phyloP scores from a whole-genome alignment of 169 alveolate genomes.

The Plasmodium cynomolgi region DNA sequence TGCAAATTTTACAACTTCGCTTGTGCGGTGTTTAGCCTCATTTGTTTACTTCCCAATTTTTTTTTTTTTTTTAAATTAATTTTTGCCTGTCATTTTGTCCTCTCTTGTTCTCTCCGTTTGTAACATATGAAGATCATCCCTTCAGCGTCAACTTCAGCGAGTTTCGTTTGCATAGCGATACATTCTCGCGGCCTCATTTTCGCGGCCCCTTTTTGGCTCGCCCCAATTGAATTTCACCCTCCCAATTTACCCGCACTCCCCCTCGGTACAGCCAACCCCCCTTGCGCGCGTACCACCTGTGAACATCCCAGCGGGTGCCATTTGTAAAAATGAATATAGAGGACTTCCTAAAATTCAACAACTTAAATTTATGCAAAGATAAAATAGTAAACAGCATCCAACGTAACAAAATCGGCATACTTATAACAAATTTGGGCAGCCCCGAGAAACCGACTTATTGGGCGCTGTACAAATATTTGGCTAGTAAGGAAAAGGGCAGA shows the following conservation, averaged over 20 bases:
- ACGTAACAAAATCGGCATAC: conserved; percentile 62
- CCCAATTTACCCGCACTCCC: not conserved
- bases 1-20: not conserved
- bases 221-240: not conserved
- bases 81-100: not conserved
- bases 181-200: not conserved
- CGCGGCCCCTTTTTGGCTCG: not conserved
- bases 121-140: not conserved
- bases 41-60: not conserved
- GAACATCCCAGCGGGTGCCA: not conserved
- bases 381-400: conserved; percentile 32
- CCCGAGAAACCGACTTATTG: conserved; percentile 68
- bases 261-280: not conserved
- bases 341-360: conserved; percentile 54
- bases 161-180: not conserved
- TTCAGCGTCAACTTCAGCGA: not conserved
- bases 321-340: conserved; percentile 47
- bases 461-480: conserved; percentile 54
- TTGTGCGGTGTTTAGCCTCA: not conserved
- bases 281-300: not conserved
- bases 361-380: conserved; percentile 54
- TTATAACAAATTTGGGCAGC: conserved; percentile 69
- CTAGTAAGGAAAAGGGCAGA: conserved; percentile 19
- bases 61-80: not conserved
- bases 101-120: not conserved